Conservation (phyloP, 2,329 filamentous ascomycete genomes). For the Aspergillus sp. region DNA sequence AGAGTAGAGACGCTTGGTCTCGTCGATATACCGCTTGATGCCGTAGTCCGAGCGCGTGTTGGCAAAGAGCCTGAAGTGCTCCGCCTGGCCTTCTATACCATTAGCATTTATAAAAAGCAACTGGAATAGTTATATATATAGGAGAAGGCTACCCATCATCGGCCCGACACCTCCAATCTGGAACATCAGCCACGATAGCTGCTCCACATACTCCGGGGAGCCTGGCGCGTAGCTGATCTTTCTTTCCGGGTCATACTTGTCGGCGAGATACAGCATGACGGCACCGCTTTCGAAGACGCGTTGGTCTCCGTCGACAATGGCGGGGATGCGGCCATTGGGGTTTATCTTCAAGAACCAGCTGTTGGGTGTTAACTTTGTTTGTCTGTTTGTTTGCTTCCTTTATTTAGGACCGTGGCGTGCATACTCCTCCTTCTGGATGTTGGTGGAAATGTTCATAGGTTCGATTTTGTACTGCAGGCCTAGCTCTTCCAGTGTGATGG, state of each 20-base stretch:
- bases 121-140: neutral
- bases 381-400: neutral
- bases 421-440: constrained; percentile 44
- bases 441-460: constrained; percentile 44
- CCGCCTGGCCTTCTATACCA: constrained; percentile 41
- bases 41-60: constrained; percentile 45
- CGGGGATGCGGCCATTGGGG: constrained; percentile 51
- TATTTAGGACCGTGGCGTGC: neutral
- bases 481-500: constrained; percentile 40
- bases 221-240: constrained; percentile 46
- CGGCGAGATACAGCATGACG: constrained; percentile 47
- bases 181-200: constrained; percentile 48
- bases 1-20: constrained; percentile 49
- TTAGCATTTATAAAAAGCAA: neutral
- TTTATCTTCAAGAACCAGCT: constrained; percentile 49
- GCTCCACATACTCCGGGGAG: constrained; percentile 44
- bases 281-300: constrained; percentile 48
- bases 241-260: constrained; percentile 45
- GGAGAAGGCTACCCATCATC: constrained; percentile 37
- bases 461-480: constrained; percentile 33
- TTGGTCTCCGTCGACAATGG: constrained; percentile 41
- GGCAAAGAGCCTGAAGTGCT: constrained; percentile 49
- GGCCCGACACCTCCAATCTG: constrained; percentile 44
- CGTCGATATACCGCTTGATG: constrained; percentile 49
- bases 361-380: constrained; percentile 4